Evolutionary conservation across 2,329 filamentous ascomycete genomes (phyloP), one percentile per base, ranked within the genome.

Genomic region (Hypoxylon sp.): DNA sequence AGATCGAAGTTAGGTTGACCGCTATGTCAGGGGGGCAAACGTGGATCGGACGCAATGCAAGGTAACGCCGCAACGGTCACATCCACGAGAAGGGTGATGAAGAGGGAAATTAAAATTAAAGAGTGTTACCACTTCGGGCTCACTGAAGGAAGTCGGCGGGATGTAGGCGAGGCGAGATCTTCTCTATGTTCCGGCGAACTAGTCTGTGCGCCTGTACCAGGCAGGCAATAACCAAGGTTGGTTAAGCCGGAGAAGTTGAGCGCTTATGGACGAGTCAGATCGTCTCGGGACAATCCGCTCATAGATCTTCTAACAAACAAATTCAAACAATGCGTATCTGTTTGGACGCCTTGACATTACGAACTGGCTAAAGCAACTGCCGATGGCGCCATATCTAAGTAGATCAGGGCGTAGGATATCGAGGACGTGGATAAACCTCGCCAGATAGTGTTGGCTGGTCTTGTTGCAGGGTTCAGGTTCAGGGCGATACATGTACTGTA

Each of bases 141-240:
- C 14, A 53, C 14, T 31, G 50, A 42, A 49, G 59, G 31, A 57
- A 50, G 48, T 44, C 53, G 27, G 53, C 67, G 46, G 56, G 67
- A 61, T 31, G 11, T 22, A 68, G 51, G 65, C 68, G 65, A 71
- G 65, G 58, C 59, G 65, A 68, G 68, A 70, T 68, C 65, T 68
- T 48, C 49, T 62, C 44, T 68, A 14, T 68, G 37, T 66, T 65
- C 65, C 54, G 59, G 56, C 56, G 60, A 66, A 69, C 66, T 17
- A 66, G 66, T 66, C 69, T 71, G 69, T 69, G 69, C 69, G 37
- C 59, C 63, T 46, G 62, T 61, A 71, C 68, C 67, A 61, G 33
- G 11, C 27, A 27, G 31, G 60, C 17, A 40, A 59, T 33, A 49
- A 55, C 50, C 37, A 40, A 56, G 59, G 46, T 59, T 56, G 46